These are phyloP conservation scores for Boletus pseudopeckii DNA, from an alignment of 768 basidiomycete genomes.

Conservation along the genomic window DNA sequence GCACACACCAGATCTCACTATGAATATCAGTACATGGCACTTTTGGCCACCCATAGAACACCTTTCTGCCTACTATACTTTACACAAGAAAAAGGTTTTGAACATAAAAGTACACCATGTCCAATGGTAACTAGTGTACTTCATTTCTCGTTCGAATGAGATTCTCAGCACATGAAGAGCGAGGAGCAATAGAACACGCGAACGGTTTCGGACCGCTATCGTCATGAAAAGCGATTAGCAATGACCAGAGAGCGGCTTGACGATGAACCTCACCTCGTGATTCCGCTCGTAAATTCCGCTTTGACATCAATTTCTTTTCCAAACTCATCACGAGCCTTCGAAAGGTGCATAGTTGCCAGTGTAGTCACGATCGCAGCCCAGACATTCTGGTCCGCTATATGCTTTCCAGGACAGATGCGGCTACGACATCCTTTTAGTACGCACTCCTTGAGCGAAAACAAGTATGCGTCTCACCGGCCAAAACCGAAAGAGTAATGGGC, in stretches of 20 bases:
- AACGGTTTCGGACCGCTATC: conserved; percentile 26
- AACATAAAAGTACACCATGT: too few species aligned
- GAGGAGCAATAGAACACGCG: conserved; percentile 17
- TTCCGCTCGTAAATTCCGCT: conserved; percentile 22
- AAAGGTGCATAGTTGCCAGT: conserved; percentile 29
- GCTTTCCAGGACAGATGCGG: conserved; percentile 33
- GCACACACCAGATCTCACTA: too few species aligned
- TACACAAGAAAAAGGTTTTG: too few species aligned
- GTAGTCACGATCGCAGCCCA: conserved; percentile 33
- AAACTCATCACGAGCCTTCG: conserved; percentile 23
- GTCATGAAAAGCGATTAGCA: background rate
- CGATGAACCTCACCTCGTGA: conserved; percentile 12
- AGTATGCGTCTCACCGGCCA: conserved; percentile 20
- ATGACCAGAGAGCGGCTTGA: background rate
- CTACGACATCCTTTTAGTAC: conserved; percentile 9
- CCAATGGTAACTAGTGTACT: background rate
- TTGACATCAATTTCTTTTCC: conserved; percentile 31
- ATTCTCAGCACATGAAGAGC: conserved; percentile 10
- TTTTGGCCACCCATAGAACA: background rate
- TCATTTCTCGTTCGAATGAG: conserved; percentile 16
- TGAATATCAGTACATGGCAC: too few species aligned
- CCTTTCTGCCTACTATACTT: too few species aligned
- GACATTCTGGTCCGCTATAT: conserved; percentile 32
- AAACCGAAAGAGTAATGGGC: conserved; percentile 18
- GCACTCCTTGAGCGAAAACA: background rate